A percentile compares a stretch with the other conserved stretches of the same genome.
phyloP scores from a whole-genome alignment of 2,329 filamentous ascomycete species.

The Endocalyx cinctus region DNA sequence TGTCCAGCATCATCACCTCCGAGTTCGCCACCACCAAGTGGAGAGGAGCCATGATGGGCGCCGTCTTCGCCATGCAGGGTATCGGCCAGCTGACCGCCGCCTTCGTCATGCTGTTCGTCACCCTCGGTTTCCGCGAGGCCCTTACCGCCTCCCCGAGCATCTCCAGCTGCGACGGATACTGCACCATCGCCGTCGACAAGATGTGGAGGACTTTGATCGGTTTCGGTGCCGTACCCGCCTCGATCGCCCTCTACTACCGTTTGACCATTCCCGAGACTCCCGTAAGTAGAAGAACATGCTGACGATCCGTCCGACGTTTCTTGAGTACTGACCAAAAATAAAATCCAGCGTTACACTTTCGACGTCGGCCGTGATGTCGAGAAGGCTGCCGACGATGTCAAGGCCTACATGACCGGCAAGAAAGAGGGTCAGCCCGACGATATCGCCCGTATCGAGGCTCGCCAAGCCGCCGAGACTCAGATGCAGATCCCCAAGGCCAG shows the following conservation, averaged over 20 bases:
- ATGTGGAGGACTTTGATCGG: constrained; percentile 83
- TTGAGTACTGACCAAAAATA: constrained; percentile 5
- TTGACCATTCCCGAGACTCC: constrained; percentile 84
- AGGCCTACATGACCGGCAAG: constrained; percentile 68
- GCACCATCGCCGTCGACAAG: constrained; percentile 71
- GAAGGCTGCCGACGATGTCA: constrained; percentile 67
- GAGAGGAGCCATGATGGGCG: constrained; percentile 81
- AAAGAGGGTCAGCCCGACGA: constrained; percentile 61
- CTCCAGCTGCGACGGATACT: constrained; percentile 58
- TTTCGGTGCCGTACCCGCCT: constrained; percentile 75
- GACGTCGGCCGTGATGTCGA: constrained; percentile 72
- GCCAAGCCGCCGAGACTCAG: constrained; percentile 46
- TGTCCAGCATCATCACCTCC: constrained; percentile 79
- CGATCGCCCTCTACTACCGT: constrained; percentile 73
- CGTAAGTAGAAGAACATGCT: too few relatives aligned
- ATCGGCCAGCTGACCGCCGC: constrained; percentile 74
- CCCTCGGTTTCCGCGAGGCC: constrained; percentile 64
- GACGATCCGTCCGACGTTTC: background rate
- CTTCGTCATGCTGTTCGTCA: constrained; percentile 71
- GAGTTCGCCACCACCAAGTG: constrained; percentile 85
- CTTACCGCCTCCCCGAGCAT: constrained; percentile 48
- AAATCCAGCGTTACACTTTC: constrained; percentile 66
- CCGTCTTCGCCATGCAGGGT: constrained; percentile 85
- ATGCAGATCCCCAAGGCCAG: constrained; percentile 66
- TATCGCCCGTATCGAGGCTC: constrained; percentile 55